Evolutionary conservation across 2,329 filamentous ascomycete genomes (phyloP), one percentile per base, ranked within the genome.

Genomic region (Juglanconis sp.): DNA sequence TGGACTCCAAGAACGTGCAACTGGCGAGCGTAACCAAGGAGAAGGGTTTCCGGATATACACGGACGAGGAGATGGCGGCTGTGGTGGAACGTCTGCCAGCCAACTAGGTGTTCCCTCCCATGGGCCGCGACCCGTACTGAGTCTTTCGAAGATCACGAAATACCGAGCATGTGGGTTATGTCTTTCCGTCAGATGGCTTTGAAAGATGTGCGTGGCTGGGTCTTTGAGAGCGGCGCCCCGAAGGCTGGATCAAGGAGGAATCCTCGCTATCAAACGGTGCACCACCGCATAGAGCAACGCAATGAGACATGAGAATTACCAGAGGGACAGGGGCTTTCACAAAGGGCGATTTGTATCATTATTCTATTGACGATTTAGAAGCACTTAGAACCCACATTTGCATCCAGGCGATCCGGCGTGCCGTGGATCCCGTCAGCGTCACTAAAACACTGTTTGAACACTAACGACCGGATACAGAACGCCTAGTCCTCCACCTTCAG

Each of bases 1-100:
- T 99, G 63, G 95, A 99, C 74, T 86, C 92, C 65, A 99, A 99
- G 86, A 99, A 99, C 73, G 95, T 99, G 66, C 95, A 99, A 81
- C 78, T 99, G 68, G 95, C 95, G 57, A 98, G 94, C 73, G 95
- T 99, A 60, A 99, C 95, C 65, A 96, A 93, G 83, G 94, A 97
- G 67, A 94, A 91, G 79, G 95, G 95, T 59, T 99, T 99, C 84
- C 89, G 92, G 80, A 97, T 99, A 87, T 99, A 99, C 82, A 90
- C 88, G 61, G 95, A 99, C 70, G 92, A 94, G 72, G 94, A 98
- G 81, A 99, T 99, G 95, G 91, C 91, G 62, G 84, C 87, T 50
- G 92, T 96, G 63, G 95, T 99, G 63, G 89, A 90, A 74, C 87
- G 93, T 74, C 85, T 96, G 74, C 86, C 86, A 34, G 83, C 85